These are phyloP conservation scores for Citrullus amarus DNA, from an alignment of 306 rosid species.

Conservation along the genomic window DNA sequence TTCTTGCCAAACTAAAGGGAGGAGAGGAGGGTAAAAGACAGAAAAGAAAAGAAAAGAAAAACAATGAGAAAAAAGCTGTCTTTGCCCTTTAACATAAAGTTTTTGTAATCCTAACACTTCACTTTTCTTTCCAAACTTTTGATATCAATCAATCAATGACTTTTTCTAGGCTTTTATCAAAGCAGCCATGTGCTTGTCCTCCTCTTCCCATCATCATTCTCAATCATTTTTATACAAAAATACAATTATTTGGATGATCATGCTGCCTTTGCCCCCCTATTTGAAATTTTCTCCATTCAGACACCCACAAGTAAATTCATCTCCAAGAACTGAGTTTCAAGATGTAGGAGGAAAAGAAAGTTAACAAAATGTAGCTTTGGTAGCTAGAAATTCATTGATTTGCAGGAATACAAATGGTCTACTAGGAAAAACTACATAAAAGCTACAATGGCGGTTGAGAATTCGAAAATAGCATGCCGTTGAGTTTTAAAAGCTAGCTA, in stretches of 20 bases:
- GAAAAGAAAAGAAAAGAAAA: neutral
- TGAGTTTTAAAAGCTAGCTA: neutral
- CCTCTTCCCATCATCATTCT: slow-evolving; percentile 17
- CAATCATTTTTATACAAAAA: neutral
- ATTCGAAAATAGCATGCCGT: neutral
- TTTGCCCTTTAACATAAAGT: slow-evolving; percentile 1
- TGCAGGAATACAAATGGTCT: neutral
- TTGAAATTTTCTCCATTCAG: neutral
- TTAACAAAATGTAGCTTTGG: neutral
- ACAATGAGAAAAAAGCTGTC: neutral
- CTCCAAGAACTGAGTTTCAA: neutral
- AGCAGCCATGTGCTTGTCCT: slow-evolving; percentile 39
- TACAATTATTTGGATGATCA: neutral
- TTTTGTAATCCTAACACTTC: slow-evolving; percentile 1
- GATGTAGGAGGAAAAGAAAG: neutral
- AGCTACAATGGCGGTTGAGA: neutral
- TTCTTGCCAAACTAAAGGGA: neutral
- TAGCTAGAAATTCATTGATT: neutral
- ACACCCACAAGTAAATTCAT: neutral
- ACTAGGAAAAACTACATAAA: neutral
- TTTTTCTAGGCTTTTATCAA: slow-evolving; percentile 6
- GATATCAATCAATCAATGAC: slow-evolving; percentile 15
- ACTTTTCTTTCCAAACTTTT: slow-evolving; percentile 4
- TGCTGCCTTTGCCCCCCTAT: neutral
- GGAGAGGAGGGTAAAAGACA: neutral